A percentile compares a stretch with the other conserved stretches of the same genome.
These are phyloP conservation scores for Juncus inflexus DNA, from an alignment of 176 grass and related monocot species.

Conservation along the genomic window DNA sequence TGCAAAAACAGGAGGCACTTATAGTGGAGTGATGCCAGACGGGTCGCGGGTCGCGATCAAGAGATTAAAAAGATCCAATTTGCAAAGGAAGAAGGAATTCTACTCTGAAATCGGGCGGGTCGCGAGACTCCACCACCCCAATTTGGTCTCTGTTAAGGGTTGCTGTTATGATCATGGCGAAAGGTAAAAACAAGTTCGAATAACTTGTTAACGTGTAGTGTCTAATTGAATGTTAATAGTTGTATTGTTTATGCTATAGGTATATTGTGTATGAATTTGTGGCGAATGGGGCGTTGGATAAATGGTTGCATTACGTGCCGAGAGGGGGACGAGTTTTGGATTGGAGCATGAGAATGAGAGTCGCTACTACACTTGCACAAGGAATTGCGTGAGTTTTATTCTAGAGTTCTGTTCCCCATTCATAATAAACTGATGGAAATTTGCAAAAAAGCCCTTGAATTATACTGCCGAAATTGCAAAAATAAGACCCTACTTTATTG, in stretches of 20 bases:
- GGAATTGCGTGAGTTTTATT: constrained; percentile 83
- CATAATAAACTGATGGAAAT: background rate
- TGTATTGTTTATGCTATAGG: no score
- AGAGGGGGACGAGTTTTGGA: constrained; percentile 87
- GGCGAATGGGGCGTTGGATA: constrained; percentile 90
- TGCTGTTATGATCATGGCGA: constrained; percentile 97
- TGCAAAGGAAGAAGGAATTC: constrained; percentile 96
- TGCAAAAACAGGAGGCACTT: constrained; percentile 95
- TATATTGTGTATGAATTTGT: constrained; percentile 98
- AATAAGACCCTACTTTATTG: no score
- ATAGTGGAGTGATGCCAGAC: constrained; percentile 75
- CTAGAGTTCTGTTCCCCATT: background rate
- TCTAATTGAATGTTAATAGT: no score
- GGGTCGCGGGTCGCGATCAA: constrained; percentile 84
- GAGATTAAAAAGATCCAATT: constrained; percentile 83
- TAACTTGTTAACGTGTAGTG: no score
- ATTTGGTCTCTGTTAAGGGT: constrained; percentile 84
- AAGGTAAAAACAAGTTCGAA: background rate
- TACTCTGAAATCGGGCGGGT: constrained; percentile 96
- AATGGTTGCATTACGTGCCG: constrained; percentile 90
- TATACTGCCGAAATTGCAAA: no score
- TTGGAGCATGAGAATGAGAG: constrained; percentile 93
- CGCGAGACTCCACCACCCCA: constrained; percentile 88
- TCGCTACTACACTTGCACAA: constrained; percentile 96
- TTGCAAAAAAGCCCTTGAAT: no score